These are phyloP conservation scores for Globisporangium middletonii DNA, from an alignment of 352 stramenopile genomes.

Conservation along the genomic window DNA sequence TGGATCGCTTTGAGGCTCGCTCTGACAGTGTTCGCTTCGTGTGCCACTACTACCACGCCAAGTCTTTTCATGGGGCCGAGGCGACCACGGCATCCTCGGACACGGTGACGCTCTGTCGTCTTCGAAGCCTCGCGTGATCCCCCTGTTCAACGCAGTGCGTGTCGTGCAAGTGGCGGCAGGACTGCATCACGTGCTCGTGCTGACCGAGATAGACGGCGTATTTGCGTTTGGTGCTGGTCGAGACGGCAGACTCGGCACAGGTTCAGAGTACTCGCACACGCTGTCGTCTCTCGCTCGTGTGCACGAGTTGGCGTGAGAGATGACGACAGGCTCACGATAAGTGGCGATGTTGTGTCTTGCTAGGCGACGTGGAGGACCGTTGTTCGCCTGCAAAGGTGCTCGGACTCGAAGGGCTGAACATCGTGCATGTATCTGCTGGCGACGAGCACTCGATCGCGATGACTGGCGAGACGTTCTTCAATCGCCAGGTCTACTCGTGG, in stretches of 20 bases:
- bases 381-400: slow-evolving; percentile 31
- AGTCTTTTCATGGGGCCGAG: slow-evolving; percentile 74
- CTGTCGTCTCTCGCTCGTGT: not conserved
- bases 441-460: slow-evolving; percentile 65
- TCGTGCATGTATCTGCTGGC: slow-evolving; percentile 53
- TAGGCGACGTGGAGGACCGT: slow-evolving; percentile 40
- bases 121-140: slow-evolving; percentile 34
- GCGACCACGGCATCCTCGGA: slow-evolving; percentile 50
- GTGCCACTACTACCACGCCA: not conserved
- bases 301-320: too few species aligned
- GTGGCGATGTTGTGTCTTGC: not conserved
- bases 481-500: slow-evolving; percentile 81
- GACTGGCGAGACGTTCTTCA: slow-evolving; percentile 55
- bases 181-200: slow-evolving; percentile 53
- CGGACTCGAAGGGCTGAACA: slow-evolving; percentile 43
- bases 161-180: slow-evolving; percentile 51
- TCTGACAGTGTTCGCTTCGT: not conserved
- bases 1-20: too few species aligned
- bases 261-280: slow-evolving; percentile 17
- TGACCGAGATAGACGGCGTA: slow-evolving; percentile 64
- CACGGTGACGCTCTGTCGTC: slow-evolving; percentile 42
- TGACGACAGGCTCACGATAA: too few species aligned
- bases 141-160: slow-evolving; percentile 47
- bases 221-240: slow-evolving; percentile 64
- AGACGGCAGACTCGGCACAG: slow-evolving; percentile 55